phyloP scores from a whole-genome alignment of 2,329 filamentous ascomycete genomes.

The Orbilia quercus region DNA sequence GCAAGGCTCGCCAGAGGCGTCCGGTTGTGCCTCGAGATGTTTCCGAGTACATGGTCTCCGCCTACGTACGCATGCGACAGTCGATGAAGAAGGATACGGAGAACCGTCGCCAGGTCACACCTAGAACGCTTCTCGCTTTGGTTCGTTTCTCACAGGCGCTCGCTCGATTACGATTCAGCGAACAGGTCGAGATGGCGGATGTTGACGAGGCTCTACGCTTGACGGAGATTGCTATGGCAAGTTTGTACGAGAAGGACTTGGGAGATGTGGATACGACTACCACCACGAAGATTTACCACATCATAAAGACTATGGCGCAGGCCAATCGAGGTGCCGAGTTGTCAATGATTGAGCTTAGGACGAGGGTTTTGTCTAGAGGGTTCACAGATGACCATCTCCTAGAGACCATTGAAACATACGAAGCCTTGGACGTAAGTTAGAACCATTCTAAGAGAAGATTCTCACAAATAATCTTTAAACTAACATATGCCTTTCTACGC shows the following conservation, averaged over 20 bases:
- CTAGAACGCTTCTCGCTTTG: constrained; percentile 90
- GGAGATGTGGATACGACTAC: constrained; percentile 76
- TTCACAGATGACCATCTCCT: constrained; percentile 95
- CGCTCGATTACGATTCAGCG: constrained; percentile 87
- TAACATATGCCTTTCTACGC: constrained; percentile 62
- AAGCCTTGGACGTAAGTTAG: constrained; percentile 82
- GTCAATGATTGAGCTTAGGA: constrained; percentile 86
- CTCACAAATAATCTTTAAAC: constrained; percentile 53
- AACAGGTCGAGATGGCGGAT: constrained; percentile 86
- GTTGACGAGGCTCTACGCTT: constrained; percentile 94
- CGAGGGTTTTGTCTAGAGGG: constrained; percentile 92
- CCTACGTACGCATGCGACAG: constrained; percentile 93
- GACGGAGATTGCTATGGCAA: constrained; percentile 92
- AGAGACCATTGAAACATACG: constrained; percentile 87
- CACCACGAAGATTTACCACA: constrained; percentile 91
- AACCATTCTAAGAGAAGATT: background rate
- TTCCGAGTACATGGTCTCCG: constrained; percentile 95
- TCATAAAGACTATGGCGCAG: constrained; percentile 87
- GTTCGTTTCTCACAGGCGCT: constrained; percentile 93
- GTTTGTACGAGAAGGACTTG: constrained; percentile 74
- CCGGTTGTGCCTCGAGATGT: constrained; percentile 85
- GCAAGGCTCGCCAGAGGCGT: constrained; percentile 87
- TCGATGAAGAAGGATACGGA: constrained; percentile 86
- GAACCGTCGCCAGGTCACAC: constrained; percentile 88
- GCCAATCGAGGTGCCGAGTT: constrained; percentile 78